Evolutionary conservation across 306 rosid species (phyloP).

Genomic region (Rosa lucieae): DNA sequence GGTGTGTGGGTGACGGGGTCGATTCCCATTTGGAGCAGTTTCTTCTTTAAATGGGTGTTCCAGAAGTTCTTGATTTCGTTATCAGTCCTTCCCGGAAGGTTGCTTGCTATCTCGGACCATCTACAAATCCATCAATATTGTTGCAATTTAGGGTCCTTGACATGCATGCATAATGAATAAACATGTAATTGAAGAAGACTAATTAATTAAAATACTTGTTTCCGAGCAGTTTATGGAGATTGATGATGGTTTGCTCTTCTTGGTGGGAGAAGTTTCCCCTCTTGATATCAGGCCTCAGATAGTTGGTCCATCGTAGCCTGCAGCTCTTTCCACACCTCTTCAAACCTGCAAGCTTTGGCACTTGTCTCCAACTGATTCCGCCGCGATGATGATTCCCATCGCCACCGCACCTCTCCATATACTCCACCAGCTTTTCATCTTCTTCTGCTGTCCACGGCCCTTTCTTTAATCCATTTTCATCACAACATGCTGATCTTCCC

Average conservation of each 20-base stretch:
- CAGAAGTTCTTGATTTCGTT: conserved; percentile 84
- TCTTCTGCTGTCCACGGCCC: conserved; percentile 54
- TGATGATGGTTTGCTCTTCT: conserved; percentile 62
- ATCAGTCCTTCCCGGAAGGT: conserved; percentile 81
- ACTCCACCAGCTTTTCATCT: conserved; percentile 42
- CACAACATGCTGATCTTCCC: neutral
- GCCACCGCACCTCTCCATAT: conserved; percentile 63
- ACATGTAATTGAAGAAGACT: neutral
- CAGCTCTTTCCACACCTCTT: conserved; percentile 87
- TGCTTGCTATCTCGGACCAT: conserved; percentile 82
- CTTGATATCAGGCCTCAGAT: conserved; percentile 75
- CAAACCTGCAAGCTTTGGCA: conserved; percentile 74
- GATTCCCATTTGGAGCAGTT: conserved; percentile 69
- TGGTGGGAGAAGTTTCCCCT: conserved; percentile 66
- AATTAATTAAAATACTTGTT: conserved; percentile 48
- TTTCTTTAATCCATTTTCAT: conserved; percentile 41
- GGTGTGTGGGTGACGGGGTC: conserved; percentile 80
- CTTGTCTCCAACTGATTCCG: conserved; percentile 61
- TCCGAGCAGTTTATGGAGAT: conserved; percentile 64
- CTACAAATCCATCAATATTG: conserved; percentile 27
- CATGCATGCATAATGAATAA: neutral
- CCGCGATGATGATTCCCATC: neutral
- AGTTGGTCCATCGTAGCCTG: conserved; percentile 75
- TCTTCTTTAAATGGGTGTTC: conserved; percentile 79
- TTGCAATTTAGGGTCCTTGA: neutral